These are phyloP conservation scores for Auricularia sp. DNA, from an alignment of 768 basidiomycete species.

Conservation along the genomic window DNA sequence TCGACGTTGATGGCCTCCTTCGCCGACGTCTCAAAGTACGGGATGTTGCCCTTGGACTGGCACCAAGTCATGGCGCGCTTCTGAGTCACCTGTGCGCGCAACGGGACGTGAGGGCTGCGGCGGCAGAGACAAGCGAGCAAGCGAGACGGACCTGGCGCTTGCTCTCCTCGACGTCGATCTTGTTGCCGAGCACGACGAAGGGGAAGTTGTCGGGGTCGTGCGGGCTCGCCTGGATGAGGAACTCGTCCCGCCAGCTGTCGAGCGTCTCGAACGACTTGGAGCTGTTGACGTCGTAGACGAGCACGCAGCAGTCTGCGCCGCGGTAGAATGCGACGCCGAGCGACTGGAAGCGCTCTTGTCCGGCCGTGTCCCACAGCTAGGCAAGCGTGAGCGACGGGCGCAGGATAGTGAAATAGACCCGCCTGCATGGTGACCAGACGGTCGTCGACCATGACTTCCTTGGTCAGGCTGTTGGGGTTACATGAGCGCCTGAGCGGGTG, in stretches of 20 bases:
- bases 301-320: constrained; percentile 97
- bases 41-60: constrained; percentile 98
- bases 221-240: constrained; percentile 96
- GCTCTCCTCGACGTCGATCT: constrained; percentile 99
- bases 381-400: constrained; percentile 6
- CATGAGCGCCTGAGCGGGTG: constrained; percentile 15
- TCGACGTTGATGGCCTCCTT: constrained; percentile 99
- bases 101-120: neutral
- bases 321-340: constrained; percentile 98
- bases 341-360: constrained; percentile 98
- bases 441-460: constrained; percentile 98
- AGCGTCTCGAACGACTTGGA: constrained; percentile 97
- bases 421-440: constrained; percentile 98
- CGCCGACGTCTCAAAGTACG: constrained; percentile 99
- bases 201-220: constrained; percentile 99
- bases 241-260: constrained; percentile 99
- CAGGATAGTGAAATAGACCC: constrained; percentile 12
- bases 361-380: constrained; percentile 98
- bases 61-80: constrained; percentile 99
- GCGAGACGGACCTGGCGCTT: constrained; percentile 73
- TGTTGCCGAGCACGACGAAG: constrained; percentile 98
- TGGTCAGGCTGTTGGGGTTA: constrained; percentile 59
- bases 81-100: constrained; percentile 77
- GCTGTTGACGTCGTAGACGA: constrained; percentile 98
- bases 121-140: neutral